phyloP scores from a whole-genome alignment of 73 alveolate species.

The Paramecium sexaurelia region DNA sequence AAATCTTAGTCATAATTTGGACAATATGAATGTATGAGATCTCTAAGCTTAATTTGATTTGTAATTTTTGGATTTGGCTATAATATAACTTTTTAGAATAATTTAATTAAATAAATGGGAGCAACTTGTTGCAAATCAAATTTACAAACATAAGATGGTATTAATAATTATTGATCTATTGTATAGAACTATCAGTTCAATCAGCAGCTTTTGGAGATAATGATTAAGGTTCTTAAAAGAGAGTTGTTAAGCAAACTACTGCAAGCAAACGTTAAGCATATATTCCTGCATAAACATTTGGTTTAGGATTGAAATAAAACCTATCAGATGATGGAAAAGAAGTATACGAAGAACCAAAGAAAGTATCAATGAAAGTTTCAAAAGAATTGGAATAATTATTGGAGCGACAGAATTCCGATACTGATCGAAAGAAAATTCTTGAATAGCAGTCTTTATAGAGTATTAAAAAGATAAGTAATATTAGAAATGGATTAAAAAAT shows the following conservation, averaged over 20 bases:
- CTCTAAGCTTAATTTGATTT: background rate
- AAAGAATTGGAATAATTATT: conserved; percentile 49
- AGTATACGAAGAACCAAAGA: conserved; percentile 38
- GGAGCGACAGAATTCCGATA: conserved; percentile 48
- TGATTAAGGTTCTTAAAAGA: background rate
- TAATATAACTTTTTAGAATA: background rate
- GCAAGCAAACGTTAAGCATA: conserved; percentile 33
- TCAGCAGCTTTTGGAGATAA: conserved; percentile 54
- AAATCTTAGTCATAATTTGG: no score
- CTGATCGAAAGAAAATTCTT: conserved; percentile 56
- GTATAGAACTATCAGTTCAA: conserved; percentile 26
- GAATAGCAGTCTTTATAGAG: conserved; percentile 17
- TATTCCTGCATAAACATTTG: conserved; percentile 47
- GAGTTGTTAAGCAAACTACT: background rate
- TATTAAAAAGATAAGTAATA: background rate
- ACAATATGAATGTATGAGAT: background rate
- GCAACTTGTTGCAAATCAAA: conserved; percentile 56
- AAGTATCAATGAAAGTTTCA: conserved; percentile 38
- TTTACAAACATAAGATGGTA: conserved; percentile 27
- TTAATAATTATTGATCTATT: background rate
- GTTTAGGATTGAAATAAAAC: conserved; percentile 31
- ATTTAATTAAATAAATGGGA: conserved; percentile 27
- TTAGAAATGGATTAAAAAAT: background rate
- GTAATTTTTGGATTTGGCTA: background rate
- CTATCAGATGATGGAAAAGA: conserved; percentile 33